A percentile compares a stretch with the other conserved stretches of the same genome.
Evolutionary conservation across 2,329 filamentous ascomycete species (phyloP).

Genomic region (Corynespora cassiicola): DNA sequence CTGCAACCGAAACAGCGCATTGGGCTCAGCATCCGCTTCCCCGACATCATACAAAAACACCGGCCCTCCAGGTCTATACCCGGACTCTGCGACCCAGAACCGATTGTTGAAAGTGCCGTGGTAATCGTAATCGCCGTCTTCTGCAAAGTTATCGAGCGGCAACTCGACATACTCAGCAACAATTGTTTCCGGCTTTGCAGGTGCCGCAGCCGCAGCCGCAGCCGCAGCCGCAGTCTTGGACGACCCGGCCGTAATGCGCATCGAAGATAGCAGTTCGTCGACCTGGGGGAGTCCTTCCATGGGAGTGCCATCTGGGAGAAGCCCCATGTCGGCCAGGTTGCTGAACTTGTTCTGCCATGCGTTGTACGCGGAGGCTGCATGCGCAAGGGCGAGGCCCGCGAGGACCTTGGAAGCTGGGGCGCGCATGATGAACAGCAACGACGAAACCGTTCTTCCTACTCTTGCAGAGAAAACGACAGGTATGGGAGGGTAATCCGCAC

Average conservation of each 20-base stretch:
- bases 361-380: slow-evolving; percentile 26
- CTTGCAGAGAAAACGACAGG: slow-evolving; percentile 2
- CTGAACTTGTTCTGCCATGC: slow-evolving; percentile 27
- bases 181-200: slow-evolving; percentile 23
- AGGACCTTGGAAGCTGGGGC: slow-evolving; percentile 21
- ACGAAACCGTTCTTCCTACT: neutral
- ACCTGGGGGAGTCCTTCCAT: too few species aligned
- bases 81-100: slow-evolving; percentile 42
- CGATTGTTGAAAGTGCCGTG: slow-evolving; percentile 43
- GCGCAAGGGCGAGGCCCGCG: slow-evolving; percentile 31
- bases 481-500: neutral
- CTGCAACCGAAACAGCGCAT: slow-evolving; percentile 31
- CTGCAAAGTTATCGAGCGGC: slow-evolving; percentile 45
- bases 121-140: slow-evolving; percentile 24
- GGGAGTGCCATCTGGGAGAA: slow-evolving; percentile 37
- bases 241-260: too few species aligned
- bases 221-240: slow-evolving; percentile 1
- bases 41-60: slow-evolving; percentile 48
- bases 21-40: slow-evolving; percentile 36
- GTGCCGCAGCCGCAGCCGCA: slow-evolving; percentile 1
- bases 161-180: slow-evolving; percentile 41
- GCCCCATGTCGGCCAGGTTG: slow-evolving; percentile 39
- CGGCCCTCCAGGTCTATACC: slow-evolving; percentile 44
- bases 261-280: too few species aligned
- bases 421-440: slow-evolving; percentile 26